phyloP scores from a whole-genome alignment of 768 basidiomycete genomes.

The Lenzites betulinus region DNA sequence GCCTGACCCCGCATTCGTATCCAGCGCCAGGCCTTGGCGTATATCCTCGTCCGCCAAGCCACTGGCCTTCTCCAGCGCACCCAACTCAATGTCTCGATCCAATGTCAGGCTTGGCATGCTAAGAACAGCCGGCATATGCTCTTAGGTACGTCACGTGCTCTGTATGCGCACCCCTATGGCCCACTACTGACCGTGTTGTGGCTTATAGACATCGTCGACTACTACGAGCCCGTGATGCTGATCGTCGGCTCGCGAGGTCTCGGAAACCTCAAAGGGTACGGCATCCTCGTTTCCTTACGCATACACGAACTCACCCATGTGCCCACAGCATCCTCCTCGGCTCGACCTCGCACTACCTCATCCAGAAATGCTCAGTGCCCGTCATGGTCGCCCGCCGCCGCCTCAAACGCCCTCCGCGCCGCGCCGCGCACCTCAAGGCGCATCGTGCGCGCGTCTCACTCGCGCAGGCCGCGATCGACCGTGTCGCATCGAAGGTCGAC shows the following conservation, averaged over 20 bases:
- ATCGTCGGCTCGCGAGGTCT: constrained; percentile 95
- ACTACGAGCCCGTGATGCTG: constrained; percentile 84
- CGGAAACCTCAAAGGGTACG: constrained; percentile 84
- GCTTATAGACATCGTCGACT: constrained; percentile 75
- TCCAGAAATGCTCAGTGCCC: constrained; percentile 92
- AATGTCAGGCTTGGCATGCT: constrained; percentile 97
- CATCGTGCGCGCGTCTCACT: constrained; percentile 84
- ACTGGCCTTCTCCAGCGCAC: constrained; percentile 91
- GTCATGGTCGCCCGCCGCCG: constrained; percentile 96
- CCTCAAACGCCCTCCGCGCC: constrained; percentile 83
- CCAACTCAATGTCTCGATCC: constrained; percentile 78
- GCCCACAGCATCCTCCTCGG: constrained; percentile 79
- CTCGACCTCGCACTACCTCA: constrained; percentile 93
- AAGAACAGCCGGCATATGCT: constrained; percentile 92
- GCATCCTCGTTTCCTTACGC: constrained; percentile 1
- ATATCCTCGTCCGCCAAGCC: constrained; percentile 87
- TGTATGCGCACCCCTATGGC: neutral
- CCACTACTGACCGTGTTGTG: neutral
- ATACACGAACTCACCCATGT: constrained; percentile 3
- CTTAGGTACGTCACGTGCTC: constrained; percentile 47
- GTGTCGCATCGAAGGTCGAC: constrained; percentile 84
- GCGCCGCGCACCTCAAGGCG: constrained; percentile 77
- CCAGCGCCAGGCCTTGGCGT: constrained; percentile 86
- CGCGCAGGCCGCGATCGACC: constrained; percentile 84
- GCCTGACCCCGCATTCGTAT: neutral